Percentiles rank a stretch among this genome's conserved stretches.
phyloP scores from a whole-genome alignment of 176 grass and related monocot genomes.

The Aegilops longissima region DNA sequence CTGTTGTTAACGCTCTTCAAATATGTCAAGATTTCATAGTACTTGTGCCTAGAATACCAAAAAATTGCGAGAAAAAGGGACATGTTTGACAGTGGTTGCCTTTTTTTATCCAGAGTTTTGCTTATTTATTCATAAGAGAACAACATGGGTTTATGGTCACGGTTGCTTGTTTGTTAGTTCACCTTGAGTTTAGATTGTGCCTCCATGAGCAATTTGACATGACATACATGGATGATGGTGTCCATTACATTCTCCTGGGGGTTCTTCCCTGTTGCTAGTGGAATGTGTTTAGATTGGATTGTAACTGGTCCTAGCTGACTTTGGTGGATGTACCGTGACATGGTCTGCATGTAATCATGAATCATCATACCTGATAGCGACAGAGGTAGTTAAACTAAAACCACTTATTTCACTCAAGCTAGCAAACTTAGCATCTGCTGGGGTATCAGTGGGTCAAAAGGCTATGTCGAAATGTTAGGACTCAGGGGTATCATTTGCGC shows the following conservation, averaged over 20 bases:
- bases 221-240: background rate
- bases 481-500: background rate
- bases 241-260: background rate
- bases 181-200: background rate
- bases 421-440: background rate
- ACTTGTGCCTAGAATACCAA: background rate
- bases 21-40: background rate
- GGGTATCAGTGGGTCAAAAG: background rate
- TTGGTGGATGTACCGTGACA: constrained; percentile 7
- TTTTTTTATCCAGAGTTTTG: background rate
- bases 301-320: background rate
- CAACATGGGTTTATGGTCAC: background rate
- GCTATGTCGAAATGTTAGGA: background rate
- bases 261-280: background rate
- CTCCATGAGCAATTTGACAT: background rate
- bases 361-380: background rate
- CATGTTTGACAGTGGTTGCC: background rate
- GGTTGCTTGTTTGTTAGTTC: background rate
- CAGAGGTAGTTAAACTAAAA: constrained; percentile 7
- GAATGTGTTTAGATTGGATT: background rate
- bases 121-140: background rate
- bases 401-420: constrained; percentile 5
- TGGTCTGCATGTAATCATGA: background rate
- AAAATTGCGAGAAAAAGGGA: background rate
- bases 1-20: background rate